Evolutionary conservation across 495 filamentous ascomycete species (phyloP).

Genomic region (Aspergillus heteromorphus): DNA sequence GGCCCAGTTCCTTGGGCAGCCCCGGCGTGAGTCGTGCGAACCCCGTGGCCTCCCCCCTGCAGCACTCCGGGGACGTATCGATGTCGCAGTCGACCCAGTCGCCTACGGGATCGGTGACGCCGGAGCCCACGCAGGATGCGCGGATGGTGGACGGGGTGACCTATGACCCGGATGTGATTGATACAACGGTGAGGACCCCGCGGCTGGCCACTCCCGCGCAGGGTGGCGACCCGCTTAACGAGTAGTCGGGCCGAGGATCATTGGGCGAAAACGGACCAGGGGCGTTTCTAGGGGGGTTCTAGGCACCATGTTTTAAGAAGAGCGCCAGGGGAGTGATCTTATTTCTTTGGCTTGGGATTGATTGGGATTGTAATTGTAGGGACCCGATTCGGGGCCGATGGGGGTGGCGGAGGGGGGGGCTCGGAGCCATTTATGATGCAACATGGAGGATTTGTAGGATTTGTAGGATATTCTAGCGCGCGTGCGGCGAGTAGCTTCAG

Average conservation of each 20-base stretch:
- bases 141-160: constrained; percentile 53
- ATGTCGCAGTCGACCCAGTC: constrained; percentile 25
- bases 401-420: neutral
- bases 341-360: neutral
- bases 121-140: constrained; percentile 41
- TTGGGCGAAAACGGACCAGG: neutral
- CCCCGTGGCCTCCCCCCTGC: constrained; percentile 21
- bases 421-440: neutral
- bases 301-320: neutral
- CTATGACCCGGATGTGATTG: constrained; percentile 48
- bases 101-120: constrained; percentile 33
- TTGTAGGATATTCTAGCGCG: constrained; percentile 2
- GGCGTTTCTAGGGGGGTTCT: neutral
- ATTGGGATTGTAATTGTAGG: neutral
- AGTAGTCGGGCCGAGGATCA: neutral
- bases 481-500: neutral
- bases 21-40: constrained; percentile 25
- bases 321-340: neutral
- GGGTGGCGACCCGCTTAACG: neutral
- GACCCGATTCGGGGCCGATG: neutral
- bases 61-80: constrained; percentile 24
- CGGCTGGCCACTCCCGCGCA: constrained; percentile 27
- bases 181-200: constrained; percentile 47
- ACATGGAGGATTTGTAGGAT: neutral
- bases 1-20: constrained; percentile 34